These are phyloP conservation scores for Diaporthe citrichinensis DNA, from an alignment of 2,329 filamentous ascomycete species.

Conservation along the genomic window DNA sequence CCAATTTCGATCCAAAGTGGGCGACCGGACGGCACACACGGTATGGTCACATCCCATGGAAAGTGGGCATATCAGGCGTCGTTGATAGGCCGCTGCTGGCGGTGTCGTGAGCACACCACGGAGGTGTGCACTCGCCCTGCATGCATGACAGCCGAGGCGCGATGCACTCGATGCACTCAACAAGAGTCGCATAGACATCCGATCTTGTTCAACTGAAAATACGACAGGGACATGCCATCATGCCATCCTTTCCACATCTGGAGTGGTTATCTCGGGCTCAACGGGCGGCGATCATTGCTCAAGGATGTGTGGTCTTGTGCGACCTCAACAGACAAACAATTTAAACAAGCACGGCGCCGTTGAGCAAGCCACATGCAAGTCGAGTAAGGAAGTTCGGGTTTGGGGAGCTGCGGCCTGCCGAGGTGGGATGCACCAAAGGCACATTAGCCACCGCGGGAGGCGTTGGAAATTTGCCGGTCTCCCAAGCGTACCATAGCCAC, in stretches of 20 bases:
- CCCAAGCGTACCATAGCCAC: not conserved
- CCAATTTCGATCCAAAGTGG: slow-evolving; percentile 14
- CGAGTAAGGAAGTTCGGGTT: not conserved
- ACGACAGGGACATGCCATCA: not conserved
- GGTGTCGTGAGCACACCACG: not conserved
- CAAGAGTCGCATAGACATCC: slow-evolving; percentile 6
- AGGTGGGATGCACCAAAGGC: slow-evolving; percentile 1
- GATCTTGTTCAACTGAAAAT: slow-evolving; percentile 23
- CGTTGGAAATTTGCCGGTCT: slow-evolving; percentile 2
- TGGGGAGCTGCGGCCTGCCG: slow-evolving; percentile 4
- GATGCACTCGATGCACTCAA: not conserved
- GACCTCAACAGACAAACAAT: slow-evolving; percentile 23
- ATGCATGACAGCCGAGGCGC: slow-evolving; percentile 21
- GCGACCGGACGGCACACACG: slow-evolving; percentile 11
- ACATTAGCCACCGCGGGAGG: slow-evolving; percentile 9
- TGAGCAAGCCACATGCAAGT: slow-evolving; percentile 14
- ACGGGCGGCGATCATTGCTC: slow-evolving; percentile 17
- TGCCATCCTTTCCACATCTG: not conserved
- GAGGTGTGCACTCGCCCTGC: slow-evolving; percentile 16
- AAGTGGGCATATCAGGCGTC: slow-evolving; percentile 14
- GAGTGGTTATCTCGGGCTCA: slow-evolving; percentile 22
- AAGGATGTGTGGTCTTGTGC: not conserved
- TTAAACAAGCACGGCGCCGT: slow-evolving; percentile 21
- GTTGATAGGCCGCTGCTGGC: slow-evolving; percentile 18
- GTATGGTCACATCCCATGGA: slow-evolving; percentile 19